Base-by-base conservation (phyloP, 2,329 filamentous ascomycete genomes). In the Sporothrix euskadiensis region DNA sequence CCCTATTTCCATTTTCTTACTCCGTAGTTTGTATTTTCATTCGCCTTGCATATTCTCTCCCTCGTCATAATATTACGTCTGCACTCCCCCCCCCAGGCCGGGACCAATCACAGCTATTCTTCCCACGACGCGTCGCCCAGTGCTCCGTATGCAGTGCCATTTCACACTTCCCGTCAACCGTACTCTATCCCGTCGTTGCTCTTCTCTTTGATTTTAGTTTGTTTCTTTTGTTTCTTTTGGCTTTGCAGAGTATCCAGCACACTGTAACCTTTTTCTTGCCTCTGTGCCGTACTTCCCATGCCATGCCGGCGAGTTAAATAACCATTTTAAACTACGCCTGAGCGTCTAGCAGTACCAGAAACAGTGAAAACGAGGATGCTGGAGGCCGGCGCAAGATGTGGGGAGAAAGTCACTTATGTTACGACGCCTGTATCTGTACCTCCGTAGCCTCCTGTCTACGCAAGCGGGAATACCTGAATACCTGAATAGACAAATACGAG, bases 61-160 rank as follows among this genome's bases (percentile, higher is more conserved):
- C 35, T 26, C 35, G 63, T 66, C 63, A 66, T 66, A 49, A 32
- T 49, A 66, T 66, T 49, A 66, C 63, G 63, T 30, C 22, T 66
- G 41, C 63, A 66, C 8, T 66, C 41, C 30, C 22, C 63, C 41
- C 14, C 14, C 63, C 4, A 10, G 63, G 16, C 39, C 41, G 63
- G 63, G 41, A 32, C 63, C 63, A 66, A 66, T 66, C 63, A 66
- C 41, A 49, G 8, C 9, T 32, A 19, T 49, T 49, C 10, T 19
- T 32, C 41, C 39, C 12, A 66, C 63, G 63, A 66, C 63, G 41
- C 63, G 63, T 66, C 61, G 39, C 63, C 63, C 41, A 44, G 63
- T 63, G 35, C 56, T 59, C 56, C 35, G n/a, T 14, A 65, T 16
- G 35, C n/a, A 44, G 59, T 44, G 6, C 59, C 59, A 65, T 44